Evolutionary conservation across 2,329 filamentous ascomycete species (phyloP).

Genomic region (Cordyceps cicadae): DNA sequence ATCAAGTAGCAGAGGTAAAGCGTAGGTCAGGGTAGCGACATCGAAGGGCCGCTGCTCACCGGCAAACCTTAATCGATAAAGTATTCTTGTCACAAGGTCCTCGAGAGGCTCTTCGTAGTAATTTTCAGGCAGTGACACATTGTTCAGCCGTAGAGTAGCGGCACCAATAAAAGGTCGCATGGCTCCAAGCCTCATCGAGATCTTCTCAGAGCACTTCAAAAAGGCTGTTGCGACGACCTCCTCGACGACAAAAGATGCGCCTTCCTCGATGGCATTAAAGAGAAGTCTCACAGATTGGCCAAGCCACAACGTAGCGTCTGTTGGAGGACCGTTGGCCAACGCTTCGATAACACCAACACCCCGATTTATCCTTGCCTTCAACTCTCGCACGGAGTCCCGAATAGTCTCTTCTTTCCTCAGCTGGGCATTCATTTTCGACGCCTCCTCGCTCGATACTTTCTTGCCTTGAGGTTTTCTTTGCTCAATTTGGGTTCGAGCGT

Average conservation of each 20-base stretch:
- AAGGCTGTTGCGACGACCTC: conserved; percentile 72
- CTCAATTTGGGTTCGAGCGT: conserved; percentile 78
- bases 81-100: conserved; percentile 73
- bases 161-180: conserved; percentile 78
- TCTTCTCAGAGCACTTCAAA: conserved; percentile 67
- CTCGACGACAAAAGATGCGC: conserved; percentile 73
- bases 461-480: conserved; percentile 86
- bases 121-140: conserved; percentile 62
- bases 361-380: conserved; percentile 65
- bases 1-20: conserved; percentile 71
- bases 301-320: conserved; percentile 82
- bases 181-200: conserved; percentile 64
- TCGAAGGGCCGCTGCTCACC: conserved; percentile 94
- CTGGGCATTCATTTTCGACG: conserved; percentile 83
- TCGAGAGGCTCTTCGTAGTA: conserved; percentile 75
- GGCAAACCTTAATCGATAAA: conserved; percentile 84
- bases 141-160: conserved; percentile 73
- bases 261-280: conserved; percentile 66
- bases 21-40: conserved; percentile 76
- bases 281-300: conserved; percentile 68
- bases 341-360: conserved; percentile 80
- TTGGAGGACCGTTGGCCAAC: conserved; percentile 80
- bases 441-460: conserved; percentile 85
- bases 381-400: conserved; percentile 58
- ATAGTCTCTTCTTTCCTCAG: conserved; percentile 79